These are phyloP conservation scores for Coleophoma eucalyptorum DNA, from an alignment of 2,329 filamentous ascomycete genomes.

Conservation along the genomic window DNA sequence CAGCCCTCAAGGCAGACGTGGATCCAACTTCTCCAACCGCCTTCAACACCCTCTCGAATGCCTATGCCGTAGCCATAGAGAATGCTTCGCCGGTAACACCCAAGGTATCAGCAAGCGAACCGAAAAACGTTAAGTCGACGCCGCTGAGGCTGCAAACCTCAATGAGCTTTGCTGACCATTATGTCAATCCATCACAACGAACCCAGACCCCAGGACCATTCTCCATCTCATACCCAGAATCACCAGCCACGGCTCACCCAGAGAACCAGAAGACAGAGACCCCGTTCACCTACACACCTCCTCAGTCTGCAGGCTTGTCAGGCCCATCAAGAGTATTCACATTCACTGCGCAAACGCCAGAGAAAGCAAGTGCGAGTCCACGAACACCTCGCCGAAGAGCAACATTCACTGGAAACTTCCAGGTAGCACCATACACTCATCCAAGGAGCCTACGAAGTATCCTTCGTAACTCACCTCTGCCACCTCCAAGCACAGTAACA, in stretches of 20 bases:
- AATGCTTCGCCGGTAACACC: conserved; percentile 46
- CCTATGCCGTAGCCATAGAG: conserved; percentile 60
- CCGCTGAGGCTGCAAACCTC: conserved; percentile 25
- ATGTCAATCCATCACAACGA: conserved; percentile 21
- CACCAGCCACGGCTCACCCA: conserved; percentile 16
- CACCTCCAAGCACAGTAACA: conserved; percentile 44
- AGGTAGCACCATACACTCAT: conserved; percentile 50
- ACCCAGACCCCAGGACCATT: conserved; percentile 28
- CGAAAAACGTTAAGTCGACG: conserved; percentile 37
- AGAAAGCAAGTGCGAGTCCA: conserved; percentile 27
- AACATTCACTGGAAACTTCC: conserved; percentile 24
- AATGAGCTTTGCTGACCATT: conserved; percentile 12
- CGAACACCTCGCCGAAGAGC: conserved; percentile 34
- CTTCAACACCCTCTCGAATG: conserved; percentile 64
- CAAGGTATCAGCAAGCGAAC: conserved; percentile 15
- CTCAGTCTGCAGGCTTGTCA: conserved; percentile 25
- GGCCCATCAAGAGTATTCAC: conserved; percentile 20
- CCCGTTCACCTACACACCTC: conserved; percentile 26
- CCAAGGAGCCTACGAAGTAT: conserved; percentile 59
- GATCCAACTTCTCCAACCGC: conserved; percentile 58
- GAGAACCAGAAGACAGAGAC: conserved; percentile 10
- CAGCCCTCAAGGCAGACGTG: conserved; percentile 38
- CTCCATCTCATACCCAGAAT: conserved; percentile 26
- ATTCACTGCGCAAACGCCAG: conserved; percentile 17
- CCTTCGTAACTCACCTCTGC: conserved; percentile 61